Evolutionary conservation across 2,329 filamentous ascomycete genomes (phyloP).

Genomic region (Apiospora phragmitis): DNA sequence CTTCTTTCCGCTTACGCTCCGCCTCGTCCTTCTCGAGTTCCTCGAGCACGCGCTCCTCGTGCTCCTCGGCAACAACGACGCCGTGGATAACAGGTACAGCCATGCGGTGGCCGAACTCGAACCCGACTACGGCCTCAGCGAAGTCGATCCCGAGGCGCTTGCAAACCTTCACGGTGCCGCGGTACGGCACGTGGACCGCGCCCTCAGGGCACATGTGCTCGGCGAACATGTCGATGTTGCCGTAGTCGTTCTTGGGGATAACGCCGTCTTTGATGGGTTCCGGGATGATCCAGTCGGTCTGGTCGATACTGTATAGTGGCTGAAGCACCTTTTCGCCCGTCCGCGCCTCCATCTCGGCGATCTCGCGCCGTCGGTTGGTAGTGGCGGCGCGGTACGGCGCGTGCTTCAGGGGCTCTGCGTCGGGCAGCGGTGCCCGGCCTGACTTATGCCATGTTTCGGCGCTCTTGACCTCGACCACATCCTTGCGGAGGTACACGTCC

Average conservation of each 20-base stretch:
- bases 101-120: slow-evolving; percentile 94
- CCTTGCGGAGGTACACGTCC: slow-evolving; percentile 75
- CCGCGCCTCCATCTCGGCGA: slow-evolving; percentile 79
- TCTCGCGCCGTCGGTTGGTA: slow-evolving; percentile 80
- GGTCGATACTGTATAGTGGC: slow-evolving; percentile 77
- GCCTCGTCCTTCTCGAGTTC: slow-evolving; percentile 77
- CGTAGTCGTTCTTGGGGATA: slow-evolving; percentile 92
- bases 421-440: slow-evolving; percentile 72
- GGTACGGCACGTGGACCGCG: slow-evolving; percentile 79
- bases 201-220: slow-evolving; percentile 85
- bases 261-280: slow-evolving; percentile 79
- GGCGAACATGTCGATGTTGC: slow-evolving; percentile 95
- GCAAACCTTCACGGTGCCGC: slow-evolving; percentile 77
- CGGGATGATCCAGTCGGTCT: slow-evolving; percentile 96
- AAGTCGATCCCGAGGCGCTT: slow-evolving; percentile 83
- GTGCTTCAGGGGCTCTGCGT: slow-evolving; percentile 76
- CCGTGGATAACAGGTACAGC: slow-evolving; percentile 90
- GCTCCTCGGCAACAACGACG: slow-evolving; percentile 82
- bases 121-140: slow-evolving; percentile 92
- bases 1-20: slow-evolving; percentile 75
- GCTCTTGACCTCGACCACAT: slow-evolving; percentile 84
- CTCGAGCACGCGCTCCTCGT: slow-evolving; percentile 72
- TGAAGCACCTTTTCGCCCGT: slow-evolving; percentile 84
- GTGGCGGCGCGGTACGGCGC: slow-evolving; percentile 93
- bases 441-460: slow-evolving; percentile 98